Evolutionary conservation across 352 stramenopile species (phyloP), one percentile per base, ranked within the genome.

Genomic region (Phytophthora macrochlamydospora): DNA sequence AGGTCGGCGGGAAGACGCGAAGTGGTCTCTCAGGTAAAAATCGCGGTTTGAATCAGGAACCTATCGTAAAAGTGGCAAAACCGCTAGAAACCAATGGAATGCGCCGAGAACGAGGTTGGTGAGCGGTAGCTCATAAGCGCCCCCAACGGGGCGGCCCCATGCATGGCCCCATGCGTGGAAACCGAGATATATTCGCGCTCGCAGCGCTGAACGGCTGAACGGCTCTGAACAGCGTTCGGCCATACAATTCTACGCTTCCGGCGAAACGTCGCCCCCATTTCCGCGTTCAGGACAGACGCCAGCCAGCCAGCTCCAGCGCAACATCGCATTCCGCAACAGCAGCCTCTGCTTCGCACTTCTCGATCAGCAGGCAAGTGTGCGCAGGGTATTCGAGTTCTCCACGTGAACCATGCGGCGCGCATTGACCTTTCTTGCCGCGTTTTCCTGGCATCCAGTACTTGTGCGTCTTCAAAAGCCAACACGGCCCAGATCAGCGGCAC

Each of bases 401-500:
- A 42, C 33, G 24, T 7, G 45, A 65, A 59, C 9, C 49, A 73
- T 73, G 65, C 53, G 40, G 28, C 51, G 43, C 37, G 13, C 43
- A 35, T 48, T 65, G 59, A 28, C 55, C 18, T 12, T 65, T 11
- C 11, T 61, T 33, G 11, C 38, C 28, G 3, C 57, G 7, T 73
- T 28, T 12, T 69, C 13, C 11, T 43, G 24, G 18, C 65, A 51
- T 59, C 59, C 30, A 40, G 2, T 18, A 48, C 43, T 7, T 12
- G 42, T 48, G 59, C 40, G 11, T 50, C 13, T 8, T 13, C 38
- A 2, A 54, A 59, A 31, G 28, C 24, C 6, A 40, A 49, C 31
- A 56, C 54, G 48, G 65, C 49, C 7, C 5, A 66, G 13, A 69
- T 59, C 54, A 62, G 40, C 44, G 59, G 42, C 30, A 50, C 54